Conservation (phyloP, 1,284 basidiomycete species). For the Ceratorhiza oryzae-sativae region DNA sequence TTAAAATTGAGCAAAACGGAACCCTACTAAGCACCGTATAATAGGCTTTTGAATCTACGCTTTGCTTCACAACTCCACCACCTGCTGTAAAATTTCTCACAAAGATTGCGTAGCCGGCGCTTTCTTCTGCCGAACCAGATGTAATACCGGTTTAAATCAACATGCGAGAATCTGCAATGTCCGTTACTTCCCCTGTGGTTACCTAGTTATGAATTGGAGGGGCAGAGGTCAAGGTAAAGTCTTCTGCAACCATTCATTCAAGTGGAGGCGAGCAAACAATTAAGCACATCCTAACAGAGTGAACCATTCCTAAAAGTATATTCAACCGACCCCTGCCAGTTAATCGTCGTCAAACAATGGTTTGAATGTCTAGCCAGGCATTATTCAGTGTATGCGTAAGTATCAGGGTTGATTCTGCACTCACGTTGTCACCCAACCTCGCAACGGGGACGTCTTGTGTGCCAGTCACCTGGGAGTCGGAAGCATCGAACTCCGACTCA, state of each 20-base stretch:
- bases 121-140: no score
- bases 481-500: conserved; percentile 32
- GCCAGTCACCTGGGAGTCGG: conserved; percentile 28
- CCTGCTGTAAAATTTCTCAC: background rate
- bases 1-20: background rate
- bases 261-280: background rate
- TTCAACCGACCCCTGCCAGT: background rate
- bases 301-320: background rate
- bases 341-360: conserved; percentile 32
- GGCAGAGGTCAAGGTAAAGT: no score
- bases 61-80: background rate
- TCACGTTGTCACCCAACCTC: conserved; percentile 31
- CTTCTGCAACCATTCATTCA: no score
- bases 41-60: conserved; percentile 20
- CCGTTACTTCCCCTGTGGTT: no score
- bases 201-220: no score
- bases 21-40: background rate
- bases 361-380: conserved; percentile 8
- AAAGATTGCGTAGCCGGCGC: no score
- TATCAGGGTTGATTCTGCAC: background rate
- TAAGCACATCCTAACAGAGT: background rate
- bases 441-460: conserved; percentile 25
- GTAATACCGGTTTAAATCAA: no score
- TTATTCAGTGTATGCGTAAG: background rate
- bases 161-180: no score